Evolutionary conservation across 257 asterid genomes (phyloP).

Genomic region (Catharanthus roseus): DNA sequence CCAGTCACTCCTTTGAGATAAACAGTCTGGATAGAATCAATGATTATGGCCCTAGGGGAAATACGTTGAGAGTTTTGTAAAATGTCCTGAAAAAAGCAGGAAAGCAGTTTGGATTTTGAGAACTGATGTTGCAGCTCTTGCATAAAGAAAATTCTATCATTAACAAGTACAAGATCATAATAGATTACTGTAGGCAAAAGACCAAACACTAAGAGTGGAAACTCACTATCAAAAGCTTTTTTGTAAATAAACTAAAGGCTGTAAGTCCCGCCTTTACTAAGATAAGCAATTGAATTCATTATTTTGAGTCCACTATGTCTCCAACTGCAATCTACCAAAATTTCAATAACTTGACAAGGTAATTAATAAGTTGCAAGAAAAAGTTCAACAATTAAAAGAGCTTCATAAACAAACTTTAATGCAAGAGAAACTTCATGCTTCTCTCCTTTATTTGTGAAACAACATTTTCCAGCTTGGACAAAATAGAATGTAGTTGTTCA

Average conservation of each 20-base stretch:
- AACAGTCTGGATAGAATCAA: conserved; percentile 96
- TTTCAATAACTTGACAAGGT: neutral
- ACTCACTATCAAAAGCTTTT: neutral
- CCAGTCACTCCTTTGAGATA: conserved; percentile 73
- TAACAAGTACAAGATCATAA: neutral
- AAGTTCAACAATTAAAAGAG: neutral
- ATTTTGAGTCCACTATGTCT: neutral
- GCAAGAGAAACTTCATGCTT: too few relatives aligned
- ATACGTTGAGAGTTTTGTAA: conserved; percentile 60
- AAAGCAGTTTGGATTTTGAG: neutral
- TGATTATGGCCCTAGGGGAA: conserved; percentile 58
- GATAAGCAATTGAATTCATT: neutral
- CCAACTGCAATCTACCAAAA: neutral
- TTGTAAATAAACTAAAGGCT: too few relatives aligned
- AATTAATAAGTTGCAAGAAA: neutral
- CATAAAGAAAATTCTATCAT: neutral
- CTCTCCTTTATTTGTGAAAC: neutral
- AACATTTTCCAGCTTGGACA: neutral
- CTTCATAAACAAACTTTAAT: neutral
- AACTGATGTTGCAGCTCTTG: neutral
- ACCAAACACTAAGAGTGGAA: neutral
- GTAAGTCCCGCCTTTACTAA: neutral
- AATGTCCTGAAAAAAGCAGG: conserved; percentile 60
- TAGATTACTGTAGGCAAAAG: neutral
- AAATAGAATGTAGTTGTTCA: neutral